These are phyloP conservation scores for Cryptococcus floricola DNA, from an alignment of 1,284 basidiomycete species.

Conservation along the genomic window DNA sequence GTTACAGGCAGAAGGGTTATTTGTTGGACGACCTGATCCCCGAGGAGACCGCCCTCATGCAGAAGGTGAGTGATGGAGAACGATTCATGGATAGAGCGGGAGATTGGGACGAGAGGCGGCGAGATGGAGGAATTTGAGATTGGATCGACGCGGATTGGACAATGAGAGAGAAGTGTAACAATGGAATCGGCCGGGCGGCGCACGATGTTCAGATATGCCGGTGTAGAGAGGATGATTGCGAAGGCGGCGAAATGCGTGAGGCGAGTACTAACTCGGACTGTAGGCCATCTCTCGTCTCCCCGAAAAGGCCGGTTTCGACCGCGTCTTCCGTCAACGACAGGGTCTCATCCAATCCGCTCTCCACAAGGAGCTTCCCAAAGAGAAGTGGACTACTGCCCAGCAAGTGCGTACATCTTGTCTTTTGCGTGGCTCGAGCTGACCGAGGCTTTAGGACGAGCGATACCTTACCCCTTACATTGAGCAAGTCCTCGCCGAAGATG, in stretches of 20 bases:
- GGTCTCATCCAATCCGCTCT: slow-evolving; percentile 76
- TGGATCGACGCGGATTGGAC: not conserved
- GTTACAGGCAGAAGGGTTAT: slow-evolving; percentile 86
- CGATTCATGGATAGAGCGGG: not conserved
- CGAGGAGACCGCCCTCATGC: slow-evolving; percentile 80
- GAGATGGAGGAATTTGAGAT: not conserved
- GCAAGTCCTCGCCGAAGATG: slow-evolving; percentile 70
- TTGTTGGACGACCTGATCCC: slow-evolving; percentile 92
- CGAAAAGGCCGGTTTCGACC: slow-evolving; percentile 78
- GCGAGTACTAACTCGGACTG: not conserved
- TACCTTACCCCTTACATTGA: slow-evolving; percentile 81
- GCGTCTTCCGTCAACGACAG: slow-evolving; percentile 81
- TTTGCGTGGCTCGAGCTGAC: slow-evolving; percentile 1
- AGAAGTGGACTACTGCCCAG: slow-evolving; percentile 72
- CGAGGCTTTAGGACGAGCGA: slow-evolving; percentile 67
- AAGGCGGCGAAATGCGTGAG: not conserved
- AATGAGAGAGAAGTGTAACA: not conserved
- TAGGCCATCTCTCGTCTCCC: slow-evolving; percentile 83
- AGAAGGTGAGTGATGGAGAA: slow-evolving; percentile 61
- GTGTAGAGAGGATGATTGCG: too few relatives aligned
- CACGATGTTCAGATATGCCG: not conserved
- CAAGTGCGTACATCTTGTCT: slow-evolving; percentile 59
- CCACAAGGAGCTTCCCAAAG: slow-evolving; percentile 79
- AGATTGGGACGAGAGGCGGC: not conserved
- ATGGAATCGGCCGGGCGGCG: not conserved